A percentile compares a stretch with the other conserved stretches of the same genome.
These are phyloP conservation scores for Wickerhamiella vanderwaltii DNA, from an alignment of 805 yeast species.

Conservation along the genomic window DNA sequence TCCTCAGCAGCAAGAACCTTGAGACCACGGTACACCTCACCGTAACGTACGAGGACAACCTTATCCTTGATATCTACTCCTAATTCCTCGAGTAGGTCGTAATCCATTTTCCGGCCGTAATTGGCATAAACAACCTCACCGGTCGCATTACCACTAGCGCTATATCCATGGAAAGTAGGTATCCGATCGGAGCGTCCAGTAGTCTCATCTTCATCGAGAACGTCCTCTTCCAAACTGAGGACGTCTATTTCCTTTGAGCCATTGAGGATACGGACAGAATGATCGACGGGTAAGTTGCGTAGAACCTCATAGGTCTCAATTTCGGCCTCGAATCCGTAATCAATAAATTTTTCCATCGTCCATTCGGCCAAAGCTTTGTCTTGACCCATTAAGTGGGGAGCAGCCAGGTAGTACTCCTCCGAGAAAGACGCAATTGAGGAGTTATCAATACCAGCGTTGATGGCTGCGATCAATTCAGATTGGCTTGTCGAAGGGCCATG, in stretches of 20 bases:
- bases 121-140: slow-evolving; percentile 54
- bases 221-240: slow-evolving; percentile 45
- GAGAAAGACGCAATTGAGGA: slow-evolving; percentile 14
- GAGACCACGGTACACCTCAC: slow-evolving; percentile 54
- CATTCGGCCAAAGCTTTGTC: slow-evolving; percentile 35
- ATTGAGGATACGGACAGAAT: slow-evolving; percentile 36
- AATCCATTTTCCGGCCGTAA: slow-evolving; percentile 55
- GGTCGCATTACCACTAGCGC: slow-evolving; percentile 65
- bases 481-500: too few relatives aligned
- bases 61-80: slow-evolving; percentile 45
- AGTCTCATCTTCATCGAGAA: slow-evolving; percentile 42
- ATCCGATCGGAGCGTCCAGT: slow-evolving; percentile 36
- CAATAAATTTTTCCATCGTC: slow-evolving; percentile 45
- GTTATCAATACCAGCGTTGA: slow-evolving; percentile 13
- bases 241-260: slow-evolving; percentile 29
- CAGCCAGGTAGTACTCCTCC: slow-evolving; percentile 22
- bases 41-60: slow-evolving; percentile 58
- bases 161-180: slow-evolving; percentile 68
- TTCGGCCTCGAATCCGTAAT: slow-evolving; percentile 44
- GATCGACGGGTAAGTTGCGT: slow-evolving; percentile 49
- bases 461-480: slow-evolving; percentile 35
- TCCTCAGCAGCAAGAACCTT: slow-evolving; percentile 70
- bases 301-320: slow-evolving; percentile 51
- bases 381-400: slow-evolving; percentile 30
- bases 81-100: slow-evolving; percentile 33